Evolutionary conservation across 495 filamentous ascomycete species (phyloP), one percentile per base, ranked within the genome.

Genomic region (Neurospora cerealis): DNA sequence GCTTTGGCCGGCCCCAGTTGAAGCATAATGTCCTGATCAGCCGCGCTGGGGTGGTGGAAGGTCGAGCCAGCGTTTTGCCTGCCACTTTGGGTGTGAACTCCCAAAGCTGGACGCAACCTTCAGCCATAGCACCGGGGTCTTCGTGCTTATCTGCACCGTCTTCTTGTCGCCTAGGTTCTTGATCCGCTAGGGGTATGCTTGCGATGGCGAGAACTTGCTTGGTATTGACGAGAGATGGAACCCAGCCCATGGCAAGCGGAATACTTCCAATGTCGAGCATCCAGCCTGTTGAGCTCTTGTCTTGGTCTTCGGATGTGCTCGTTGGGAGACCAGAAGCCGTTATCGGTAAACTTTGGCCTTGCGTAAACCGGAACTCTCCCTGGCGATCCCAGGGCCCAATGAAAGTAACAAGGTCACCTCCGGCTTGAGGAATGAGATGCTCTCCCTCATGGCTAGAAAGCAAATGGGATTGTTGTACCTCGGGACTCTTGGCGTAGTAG

Each of bases 211-310:
- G 79, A 69, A 86, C 70, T 76, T 87, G 85, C 21, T 76, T 73
- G 36, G 76, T 73, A 24, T 77, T 73, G 34, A 75, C 73, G 48
- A 77, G 69, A n/a, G 79, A 70, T 4, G 84, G 83, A 4, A 82
- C 83, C 85, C 85, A 87, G 15, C 75, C 80, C 75, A 86, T 78
- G 15, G 81, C 80, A 36, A 85, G 77, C 13, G 83, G 79, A 38
- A 86, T 81, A 69, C 85, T 83, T 34, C 83, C 85, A 6, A 83
- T 80, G 72, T 87, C 80, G 60, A 87, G 73, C 72, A 85, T 77
- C 83, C 83, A 86, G 11, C 85, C 83, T 13, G 71, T 78, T 15
- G 78, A 71, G 24, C 69, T 73, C 7, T 71, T 42, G 0, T 74
- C 24, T 9, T 71, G 66, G 11, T 60, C 48, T 4, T 75, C 74